Evolutionary conservation across 208 protist genomes (phyloP).

Genomic region (Leishmania tropica): DNA sequence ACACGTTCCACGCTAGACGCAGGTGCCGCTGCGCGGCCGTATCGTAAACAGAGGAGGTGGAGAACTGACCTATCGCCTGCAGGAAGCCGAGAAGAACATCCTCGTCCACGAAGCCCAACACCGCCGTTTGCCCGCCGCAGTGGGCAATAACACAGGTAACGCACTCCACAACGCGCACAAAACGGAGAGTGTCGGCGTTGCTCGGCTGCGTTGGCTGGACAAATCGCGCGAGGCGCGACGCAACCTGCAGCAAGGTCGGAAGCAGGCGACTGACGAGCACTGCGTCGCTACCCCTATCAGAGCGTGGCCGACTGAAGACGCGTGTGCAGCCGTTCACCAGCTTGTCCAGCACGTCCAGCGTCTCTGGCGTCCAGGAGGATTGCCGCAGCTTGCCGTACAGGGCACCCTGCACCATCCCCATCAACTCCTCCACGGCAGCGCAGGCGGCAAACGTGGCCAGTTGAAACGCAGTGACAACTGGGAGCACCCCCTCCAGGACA

Average conservation of each 20-base stretch:
- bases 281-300: constrained; percentile 9
- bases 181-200: constrained; percentile 29
- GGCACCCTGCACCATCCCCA: constrained; percentile 15
- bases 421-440: constrained; percentile 15
- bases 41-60: constrained; percentile 38
- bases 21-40: constrained; percentile 26
- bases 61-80: constrained; percentile 59
- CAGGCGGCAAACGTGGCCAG: constrained; percentile 1
- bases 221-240: constrained; percentile 28
- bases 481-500: constrained; percentile 23
- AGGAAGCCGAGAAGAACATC: constrained; percentile 41
- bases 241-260: constrained; percentile 37
- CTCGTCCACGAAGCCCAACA: constrained; percentile 30
- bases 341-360: constrained; percentile 6
- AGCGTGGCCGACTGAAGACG: constrained; percentile 22
- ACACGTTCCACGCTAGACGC: constrained; percentile 54
- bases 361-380: neutral
- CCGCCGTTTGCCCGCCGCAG: constrained; percentile 10
- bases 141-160: constrained; percentile 33
- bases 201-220: constrained; percentile 40
- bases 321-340: constrained; percentile 25
- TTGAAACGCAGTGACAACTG: constrained; percentile 22
- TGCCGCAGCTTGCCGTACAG: constrained; percentile 17
- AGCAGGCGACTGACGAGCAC: constrained; percentile 27
- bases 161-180: constrained; percentile 41